Evolutionary conservation across 2,329 filamentous ascomycete genomes (phyloP).

Genomic region (Fusarium sp.): DNA sequence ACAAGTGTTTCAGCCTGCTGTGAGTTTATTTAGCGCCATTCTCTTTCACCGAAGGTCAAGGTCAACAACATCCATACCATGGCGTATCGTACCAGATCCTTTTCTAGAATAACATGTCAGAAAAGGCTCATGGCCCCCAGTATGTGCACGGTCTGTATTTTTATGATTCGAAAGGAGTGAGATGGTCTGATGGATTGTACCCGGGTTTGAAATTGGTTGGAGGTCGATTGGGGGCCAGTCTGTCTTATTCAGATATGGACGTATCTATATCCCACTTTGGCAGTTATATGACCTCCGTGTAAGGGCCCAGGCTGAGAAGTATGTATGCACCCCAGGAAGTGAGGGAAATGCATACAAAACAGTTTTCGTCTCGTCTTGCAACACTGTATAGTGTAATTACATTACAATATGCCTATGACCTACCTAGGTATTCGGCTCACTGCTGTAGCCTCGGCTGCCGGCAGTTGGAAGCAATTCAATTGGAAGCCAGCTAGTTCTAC

Average conservation of each 20-base stretch:
- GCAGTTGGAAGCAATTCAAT: background rate
- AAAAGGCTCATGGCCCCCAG: background rate
- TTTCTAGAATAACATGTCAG: background rate
- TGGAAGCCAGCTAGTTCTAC: background rate
- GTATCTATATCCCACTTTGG: background rate
- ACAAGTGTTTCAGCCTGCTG: conserved; percentile 19
- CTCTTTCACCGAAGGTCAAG: conserved; percentile 2
- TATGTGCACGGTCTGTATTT: background rate
- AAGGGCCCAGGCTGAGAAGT: background rate
- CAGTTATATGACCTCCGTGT: background rate
- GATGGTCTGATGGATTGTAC: conserved; percentile 8
- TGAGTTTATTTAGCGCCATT: conserved; percentile 15
- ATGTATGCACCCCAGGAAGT: background rate
- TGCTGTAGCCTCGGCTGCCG: background rate
- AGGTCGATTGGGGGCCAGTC: background rate
- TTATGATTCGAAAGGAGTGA: background rate
- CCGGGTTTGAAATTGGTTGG: background rate
- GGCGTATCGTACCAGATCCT: conserved; percentile 8
- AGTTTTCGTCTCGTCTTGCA: background rate
- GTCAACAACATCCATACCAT: background rate
- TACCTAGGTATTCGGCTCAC: background rate
- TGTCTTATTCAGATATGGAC: conserved; percentile 7
- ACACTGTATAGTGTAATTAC: background rate
- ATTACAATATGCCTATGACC: background rate
- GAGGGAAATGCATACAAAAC: background rate